phyloP scores from a whole-genome alignment of 108 stramenopile species.

The Skeletonema costatum region DNA sequence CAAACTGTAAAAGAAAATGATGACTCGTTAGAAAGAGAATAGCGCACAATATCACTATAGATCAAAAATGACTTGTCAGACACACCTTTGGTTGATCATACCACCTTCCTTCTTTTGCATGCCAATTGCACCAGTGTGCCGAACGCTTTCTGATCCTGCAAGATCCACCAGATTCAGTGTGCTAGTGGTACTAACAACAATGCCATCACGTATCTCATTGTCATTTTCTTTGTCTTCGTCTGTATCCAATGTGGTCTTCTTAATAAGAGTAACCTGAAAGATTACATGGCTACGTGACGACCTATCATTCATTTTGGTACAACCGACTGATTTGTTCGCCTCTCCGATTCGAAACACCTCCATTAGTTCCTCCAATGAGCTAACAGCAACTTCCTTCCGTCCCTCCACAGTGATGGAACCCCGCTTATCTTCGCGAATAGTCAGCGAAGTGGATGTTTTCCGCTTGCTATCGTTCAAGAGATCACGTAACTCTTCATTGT shows the following conservation, averaged over 20 bases:
- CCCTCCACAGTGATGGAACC: conserved; percentile 49
- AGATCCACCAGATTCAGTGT: conserved; percentile 87
- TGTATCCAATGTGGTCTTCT: conserved; percentile 31
- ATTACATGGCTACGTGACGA: conserved; percentile 95
- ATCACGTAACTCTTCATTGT: conserved; percentile 83
- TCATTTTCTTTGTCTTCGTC: conserved; percentile 29
- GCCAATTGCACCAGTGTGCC: conserved; percentile 90
- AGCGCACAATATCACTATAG: not conserved
- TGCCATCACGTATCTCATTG: conserved; percentile 41
- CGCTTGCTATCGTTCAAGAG: conserved; percentile 50
- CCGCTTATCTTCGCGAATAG: conserved; percentile 46
- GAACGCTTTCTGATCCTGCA: conserved; percentile 90
- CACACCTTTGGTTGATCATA: conserved; percentile 94
- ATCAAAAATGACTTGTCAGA: not conserved
- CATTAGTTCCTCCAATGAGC: conserved; percentile 71
- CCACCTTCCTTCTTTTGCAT: conserved; percentile 97
- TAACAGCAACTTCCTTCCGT: conserved; percentile 74
- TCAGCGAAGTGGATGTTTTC: conserved; percentile 14
- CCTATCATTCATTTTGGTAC: conserved; percentile 95
- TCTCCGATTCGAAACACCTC: conserved; percentile 73
- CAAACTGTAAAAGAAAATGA: conserved; percentile 36
- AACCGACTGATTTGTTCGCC: conserved; percentile 76
- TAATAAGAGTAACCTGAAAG: conserved; percentile 88
- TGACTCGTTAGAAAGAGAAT: not conserved
- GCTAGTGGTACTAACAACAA: conserved; percentile 33